Evolutionary conservation across 345 rosid species (phyloP).

Genomic region (Alliaria petiolata): DNA sequence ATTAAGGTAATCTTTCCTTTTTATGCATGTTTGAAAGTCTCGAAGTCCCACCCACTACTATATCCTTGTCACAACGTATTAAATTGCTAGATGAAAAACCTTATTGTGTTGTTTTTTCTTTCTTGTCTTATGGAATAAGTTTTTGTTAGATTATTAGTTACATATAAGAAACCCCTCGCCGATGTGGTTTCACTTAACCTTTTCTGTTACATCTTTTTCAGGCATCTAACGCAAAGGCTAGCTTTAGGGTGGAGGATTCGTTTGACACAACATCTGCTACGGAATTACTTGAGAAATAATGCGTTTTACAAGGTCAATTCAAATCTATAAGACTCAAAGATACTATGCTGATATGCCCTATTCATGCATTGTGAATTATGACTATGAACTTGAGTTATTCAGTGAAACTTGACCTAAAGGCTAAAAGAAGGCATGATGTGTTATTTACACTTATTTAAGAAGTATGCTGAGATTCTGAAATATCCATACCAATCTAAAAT

Average conservation of each 20-base stretch:
- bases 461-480: background rate
- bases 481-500: background rate
- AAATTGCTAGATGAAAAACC: background rate
- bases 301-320: conserved; percentile 86
- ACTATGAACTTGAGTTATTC: background rate
- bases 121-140: conserved; percentile 3
- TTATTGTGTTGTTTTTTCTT: background rate
- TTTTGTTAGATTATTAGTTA: background rate
- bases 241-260: conserved; percentile 98
- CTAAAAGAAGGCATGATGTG: conserved; percentile 1
- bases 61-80: background rate
- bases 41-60: background rate
- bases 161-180: background rate
- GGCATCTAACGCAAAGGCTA: conserved; percentile 79
- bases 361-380: conserved; percentile 5
- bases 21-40: background rate
- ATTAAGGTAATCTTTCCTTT: conserved; percentile 49
- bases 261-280: conserved; percentile 82
- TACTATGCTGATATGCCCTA: background rate
- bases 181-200: conserved; percentile 12
- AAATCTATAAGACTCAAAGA: conserved; percentile 1
- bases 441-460: background rate
- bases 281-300: conserved; percentile 85
- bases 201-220: conserved; percentile 22
- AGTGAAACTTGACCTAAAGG: background rate